Base-by-base conservation (phyloP, 495 filamentous ascomycete genomes). In the Aspergillus bertholletiae region DNA sequence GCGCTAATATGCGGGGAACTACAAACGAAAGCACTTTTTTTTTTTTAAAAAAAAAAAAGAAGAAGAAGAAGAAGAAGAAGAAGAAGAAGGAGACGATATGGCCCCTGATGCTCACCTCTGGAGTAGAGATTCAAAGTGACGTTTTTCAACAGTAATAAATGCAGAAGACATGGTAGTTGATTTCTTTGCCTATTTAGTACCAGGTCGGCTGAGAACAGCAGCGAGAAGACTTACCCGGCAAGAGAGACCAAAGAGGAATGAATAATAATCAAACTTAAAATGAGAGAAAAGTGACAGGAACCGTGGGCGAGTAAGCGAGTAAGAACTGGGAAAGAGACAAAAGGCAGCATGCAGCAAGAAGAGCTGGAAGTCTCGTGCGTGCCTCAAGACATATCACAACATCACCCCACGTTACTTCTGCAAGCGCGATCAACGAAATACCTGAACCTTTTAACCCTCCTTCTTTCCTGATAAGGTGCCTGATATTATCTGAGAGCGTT, bases 81-180 rank as follows among this genome's bases (percentile, higher is more conserved):
- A n/a, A n/a, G n/a, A n/a, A n/a, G n/a, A n/a, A n/a, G n/a, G n/a
- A n/a, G n/a, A n/a, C 9, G 30, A 32, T 11, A 32, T 2, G 30
- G 13, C 30, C 13, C 13, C 30, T 11, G 5, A 18, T 23, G 49
- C 45, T 64, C 44, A 70, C 81, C 78, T 76, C 56, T 77, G 75
- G 17, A 82, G 47, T 37, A 82, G 63, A 46, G 74, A 74, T 56
- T 83, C 75, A 48, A 80, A 79, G 66, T 83, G 78, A 8, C 60
- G 68, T 49, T 75, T 77, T 44, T 79, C 76, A 48, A 81, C 67
- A 13, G 79, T 81, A 27, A 84, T 74, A 57, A 73, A 73, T 41
- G 66, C 55, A 13, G 63, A 54, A 43, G 39, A 43, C 39, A 43
- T 43, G 39, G 39, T 43, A 15, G n/a, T 15, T 22, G 39, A 22